phyloP scores from a whole-genome alignment of 129 eudicot species.

The Pittosporum tobira region DNA sequence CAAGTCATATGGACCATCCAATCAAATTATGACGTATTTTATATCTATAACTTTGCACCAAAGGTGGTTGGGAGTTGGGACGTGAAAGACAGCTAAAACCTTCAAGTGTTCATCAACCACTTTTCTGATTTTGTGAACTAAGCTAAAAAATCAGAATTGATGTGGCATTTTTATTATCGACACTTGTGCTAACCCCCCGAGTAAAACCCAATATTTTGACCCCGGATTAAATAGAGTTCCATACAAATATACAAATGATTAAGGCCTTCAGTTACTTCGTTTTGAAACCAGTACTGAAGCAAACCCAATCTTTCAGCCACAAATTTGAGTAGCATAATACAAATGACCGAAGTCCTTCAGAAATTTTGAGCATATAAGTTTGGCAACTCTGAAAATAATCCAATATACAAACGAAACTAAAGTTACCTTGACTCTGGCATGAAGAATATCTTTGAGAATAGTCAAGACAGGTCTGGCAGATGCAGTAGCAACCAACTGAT shows the following conservation, averaged over 20 bases:
- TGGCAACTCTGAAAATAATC: not conserved
- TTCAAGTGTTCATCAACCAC: no score
- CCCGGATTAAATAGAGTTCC: not conserved
- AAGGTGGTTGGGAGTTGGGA: no score
- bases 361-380: not conserved
- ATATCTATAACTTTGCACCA: no score
- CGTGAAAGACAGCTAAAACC: no score
- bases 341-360: not conserved
- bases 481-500: constrained; percentile 70
- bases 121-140: no score
- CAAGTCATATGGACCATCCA: no score
- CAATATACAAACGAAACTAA: not conserved
- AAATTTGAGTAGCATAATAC: not conserved
- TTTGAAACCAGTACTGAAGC: not conserved
- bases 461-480: constrained; percentile 67
- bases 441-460: constrained; percentile 68
- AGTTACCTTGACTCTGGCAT: constrained; percentile 80
- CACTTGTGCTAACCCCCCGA: no score
- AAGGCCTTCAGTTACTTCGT: not conserved
- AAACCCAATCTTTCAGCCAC: no score
- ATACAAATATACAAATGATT: not conserved
- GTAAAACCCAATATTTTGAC: not conserved
- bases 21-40: no score
- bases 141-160: no score
- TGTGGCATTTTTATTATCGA: no score